These are phyloP conservation scores for Cryptococcus hybrid DNA, from an alignment of 1,284 basidiomycete genomes.

Conservation along the genomic window DNA sequence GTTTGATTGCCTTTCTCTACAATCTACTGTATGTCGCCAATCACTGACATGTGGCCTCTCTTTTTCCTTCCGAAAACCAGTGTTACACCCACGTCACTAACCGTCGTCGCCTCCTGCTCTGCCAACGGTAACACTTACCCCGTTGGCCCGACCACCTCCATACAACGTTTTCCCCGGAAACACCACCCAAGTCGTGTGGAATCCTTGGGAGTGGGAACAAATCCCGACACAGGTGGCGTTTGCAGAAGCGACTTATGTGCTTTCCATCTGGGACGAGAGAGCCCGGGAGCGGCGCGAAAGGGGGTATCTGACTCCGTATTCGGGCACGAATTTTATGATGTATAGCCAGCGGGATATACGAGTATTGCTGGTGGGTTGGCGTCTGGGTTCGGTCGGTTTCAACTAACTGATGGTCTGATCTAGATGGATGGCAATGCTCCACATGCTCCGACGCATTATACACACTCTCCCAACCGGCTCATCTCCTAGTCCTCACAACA, in stretches of 20 bases:
- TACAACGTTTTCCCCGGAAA: constrained; percentile 61
- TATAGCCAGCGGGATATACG: constrained; percentile 77
- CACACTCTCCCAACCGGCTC: constrained; percentile 59
- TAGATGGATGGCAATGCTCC: constrained; percentile 67
- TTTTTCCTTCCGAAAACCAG: constrained; percentile 20
- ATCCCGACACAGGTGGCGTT: constrained; percentile 64
- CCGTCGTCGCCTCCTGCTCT: constrained; percentile 74
- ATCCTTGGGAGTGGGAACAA: constrained; percentile 72
- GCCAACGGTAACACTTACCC: constrained; percentile 81
- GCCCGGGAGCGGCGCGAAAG: constrained; percentile 58
- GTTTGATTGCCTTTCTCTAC: constrained; percentile 14
- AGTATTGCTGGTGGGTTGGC: constrained; percentile 62
- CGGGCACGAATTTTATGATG: constrained; percentile 71
- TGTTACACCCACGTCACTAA: constrained; percentile 67
- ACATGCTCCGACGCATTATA: constrained; percentile 60
- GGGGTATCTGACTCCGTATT: constrained; percentile 72
- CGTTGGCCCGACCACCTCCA: constrained; percentile 69
- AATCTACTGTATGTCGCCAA: neutral
- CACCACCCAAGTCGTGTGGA: constrained; percentile 74
- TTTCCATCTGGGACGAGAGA: constrained; percentile 74
- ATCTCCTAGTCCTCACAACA: constrained; percentile 64
- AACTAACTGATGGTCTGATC: neutral
- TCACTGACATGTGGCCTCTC: neutral
- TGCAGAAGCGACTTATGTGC: constrained; percentile 69
- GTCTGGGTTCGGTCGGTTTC: constrained; percentile 1